phyloP scores from a whole-genome alignment of 371 early-diverging fungal genomes.

The Mortierella sp. region DNA sequence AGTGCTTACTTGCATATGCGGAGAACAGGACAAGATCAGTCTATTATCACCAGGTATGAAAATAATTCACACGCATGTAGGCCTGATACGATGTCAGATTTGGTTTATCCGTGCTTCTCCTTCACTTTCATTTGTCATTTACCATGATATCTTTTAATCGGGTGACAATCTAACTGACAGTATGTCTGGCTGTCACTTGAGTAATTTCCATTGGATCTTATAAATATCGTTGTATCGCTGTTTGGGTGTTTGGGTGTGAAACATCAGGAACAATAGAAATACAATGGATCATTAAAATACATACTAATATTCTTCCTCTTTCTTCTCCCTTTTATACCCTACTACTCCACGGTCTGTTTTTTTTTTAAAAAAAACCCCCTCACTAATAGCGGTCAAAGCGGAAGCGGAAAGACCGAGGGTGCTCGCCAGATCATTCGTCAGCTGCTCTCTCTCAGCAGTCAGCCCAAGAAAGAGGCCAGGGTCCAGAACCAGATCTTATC shows the following conservation, averaged over 20 bases:
- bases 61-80: neutral
- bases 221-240: too few species aligned
- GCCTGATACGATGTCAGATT: neutral
- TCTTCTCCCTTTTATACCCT: too few species aligned
- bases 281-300: neutral
- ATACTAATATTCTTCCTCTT: neutral
- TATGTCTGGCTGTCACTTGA: too few species aligned
- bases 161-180: too few species aligned
- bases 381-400: slow-evolving; percentile 89
- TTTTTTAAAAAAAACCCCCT: too few species aligned
- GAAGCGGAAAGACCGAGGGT: slow-evolving; percentile 89
- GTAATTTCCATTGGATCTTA: too few species aligned
- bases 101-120: too few species aligned
- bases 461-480: slow-evolving; percentile 86
- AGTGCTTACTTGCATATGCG: slow-evolving; percentile 86
- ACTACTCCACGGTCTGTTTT: too few species aligned
- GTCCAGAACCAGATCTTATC: slow-evolving; percentile 80
- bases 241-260: too few species aligned
- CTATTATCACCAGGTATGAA: slow-evolving; percentile 75
- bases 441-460: slow-evolving; percentile 60
- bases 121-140: too few species aligned
- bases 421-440: slow-evolving; percentile 76
- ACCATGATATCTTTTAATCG: too few species aligned
- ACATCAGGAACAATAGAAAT: too few species aligned
- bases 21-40: slow-evolving; percentile 86